Conservation (phyloP, 495 filamentous ascomycete species). For the Penicillium ochrochloron region DNA sequence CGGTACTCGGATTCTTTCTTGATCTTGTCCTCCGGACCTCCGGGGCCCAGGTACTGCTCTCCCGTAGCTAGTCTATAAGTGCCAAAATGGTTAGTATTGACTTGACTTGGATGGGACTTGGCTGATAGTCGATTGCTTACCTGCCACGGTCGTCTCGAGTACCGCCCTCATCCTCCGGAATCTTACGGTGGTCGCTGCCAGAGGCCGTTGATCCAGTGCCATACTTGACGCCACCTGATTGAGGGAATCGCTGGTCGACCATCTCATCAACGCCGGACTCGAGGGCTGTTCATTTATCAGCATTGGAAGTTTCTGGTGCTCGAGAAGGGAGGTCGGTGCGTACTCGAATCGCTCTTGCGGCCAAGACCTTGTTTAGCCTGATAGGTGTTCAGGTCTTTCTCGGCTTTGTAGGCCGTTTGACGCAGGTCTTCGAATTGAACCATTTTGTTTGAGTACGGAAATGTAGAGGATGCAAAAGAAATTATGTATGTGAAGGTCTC, state of each 20-base stretch:
- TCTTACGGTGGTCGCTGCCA: slow-evolving; percentile 56
- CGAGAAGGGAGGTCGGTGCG: slow-evolving; percentile 10
- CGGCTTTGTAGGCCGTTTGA: slow-evolving; percentile 46
- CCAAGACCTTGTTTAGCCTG: slow-evolving; percentile 53
- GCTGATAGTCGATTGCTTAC: slow-evolving; percentile 25
- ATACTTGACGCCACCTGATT: slow-evolving; percentile 46
- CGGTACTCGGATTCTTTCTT: slow-evolving; percentile 40
- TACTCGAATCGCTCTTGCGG: slow-evolving; percentile 53
- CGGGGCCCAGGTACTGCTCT: slow-evolving; percentile 53
- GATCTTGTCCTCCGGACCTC: slow-evolving; percentile 57
- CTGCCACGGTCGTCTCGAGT: slow-evolving; percentile 50
- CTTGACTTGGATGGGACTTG: background rate
- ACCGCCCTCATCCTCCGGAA: slow-evolving; percentile 58
- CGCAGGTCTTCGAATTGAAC: slow-evolving; percentile 43
- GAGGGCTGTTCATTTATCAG: slow-evolving; percentile 35
- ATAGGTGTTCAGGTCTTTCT: slow-evolving; percentile 59
- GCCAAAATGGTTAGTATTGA: slow-evolving; percentile 9
- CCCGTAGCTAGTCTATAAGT: slow-evolving; percentile 46
- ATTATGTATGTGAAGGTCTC: background rate
- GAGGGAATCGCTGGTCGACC: slow-evolving; percentile 49
- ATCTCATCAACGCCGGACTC: slow-evolving; percentile 60
- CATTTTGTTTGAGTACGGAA: slow-evolving; percentile 29
- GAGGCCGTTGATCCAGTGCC: slow-evolving; percentile 51
- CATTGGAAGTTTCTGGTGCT: background rate
- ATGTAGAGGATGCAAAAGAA: background rate